Base-by-base conservation (phyloP, 1,284 basidiomycete genomes). In the Prillingera fragicola region DNA sequence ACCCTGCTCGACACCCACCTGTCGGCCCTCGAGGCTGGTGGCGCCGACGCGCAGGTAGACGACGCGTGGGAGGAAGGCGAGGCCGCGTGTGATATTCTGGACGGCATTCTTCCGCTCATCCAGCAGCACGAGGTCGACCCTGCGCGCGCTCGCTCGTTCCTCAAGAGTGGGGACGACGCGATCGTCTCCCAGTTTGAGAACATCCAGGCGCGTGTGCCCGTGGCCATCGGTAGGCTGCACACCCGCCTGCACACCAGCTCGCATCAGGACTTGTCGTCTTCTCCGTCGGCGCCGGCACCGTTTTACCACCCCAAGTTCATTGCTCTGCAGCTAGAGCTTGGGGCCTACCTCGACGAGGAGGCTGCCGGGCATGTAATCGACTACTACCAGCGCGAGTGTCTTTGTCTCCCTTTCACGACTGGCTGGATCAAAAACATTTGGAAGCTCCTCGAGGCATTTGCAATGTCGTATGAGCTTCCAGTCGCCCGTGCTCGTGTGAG, bases 351-450 rank as follows among this genome's bases (percentile, higher is more conserved):
- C 4, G 65, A 71, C 40, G 68, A 73, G 44, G 56, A 63, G 12
- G 63, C 70, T 26, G 70, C 72, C 8, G 50, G 58, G 3, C 45
- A 63, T 8, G 65, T 77, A 8, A 65, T 77, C 49, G 71, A 75
- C 38, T 73, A 72, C 51, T 74, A 72, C 52, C 59, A 73, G 28
- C 54, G 58, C 10, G 70, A 73, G 43, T 68, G 67, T 8, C 60
- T 75, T 2, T 75, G 74, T 50, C 55, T 73, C 6, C 76, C 76
- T 0, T 68, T 72, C 25, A 69, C 70, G 9, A 56, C 65, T 0
- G 69, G 69, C 26, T 77, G 76, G 76, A 67, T 75, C 41, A 59
- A 63, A 9, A 74, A 75, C 28, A 68, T 73, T 24, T 65, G 69
- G 57, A 66, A 67, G 15, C 53, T 76, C 22, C 57, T 74, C 41